These are phyloP conservation scores for Amborella trichopoda DNA, from an alignment of 164 flowering plant genomes.

Conservation along the genomic window DNA sequence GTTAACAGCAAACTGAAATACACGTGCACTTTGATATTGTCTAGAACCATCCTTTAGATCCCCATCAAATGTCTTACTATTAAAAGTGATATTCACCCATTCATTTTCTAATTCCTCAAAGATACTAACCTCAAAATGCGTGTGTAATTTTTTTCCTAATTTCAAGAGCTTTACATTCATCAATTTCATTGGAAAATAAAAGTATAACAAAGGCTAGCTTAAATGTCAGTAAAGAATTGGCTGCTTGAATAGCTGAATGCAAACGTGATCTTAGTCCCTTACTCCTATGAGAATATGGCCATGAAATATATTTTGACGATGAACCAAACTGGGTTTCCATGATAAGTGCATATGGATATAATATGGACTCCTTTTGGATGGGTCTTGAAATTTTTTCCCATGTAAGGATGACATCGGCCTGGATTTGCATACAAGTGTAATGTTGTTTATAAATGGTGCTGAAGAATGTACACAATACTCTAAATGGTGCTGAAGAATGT, in stretches of 20 bases:
- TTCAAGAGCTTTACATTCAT: conserved; percentile 13
- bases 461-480: too few species aligned
- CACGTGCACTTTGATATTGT: conserved; percentile 31
- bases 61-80: not conserved
- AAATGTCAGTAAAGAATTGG: conserved; percentile 23
- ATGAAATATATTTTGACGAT: conserved; percentile 57
- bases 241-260: conserved; percentile 35
- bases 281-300: conserved; percentile 26
- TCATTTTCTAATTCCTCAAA: conserved; percentile 38
- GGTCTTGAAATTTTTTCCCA: conserved; percentile 5
- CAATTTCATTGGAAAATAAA: conserved; percentile 67
- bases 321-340: conserved; percentile 66
- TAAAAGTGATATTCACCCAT: conserved; percentile 37
- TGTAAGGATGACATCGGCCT: conserved; percentile 19
- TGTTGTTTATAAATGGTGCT: conserved; percentile 48
- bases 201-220: conserved; percentile 54
- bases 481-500: conserved; percentile 59
- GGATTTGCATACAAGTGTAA: conserved; percentile 82
- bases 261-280: conserved; percentile 46
- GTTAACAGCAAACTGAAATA: conserved; percentile 39
- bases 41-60: not conserved
- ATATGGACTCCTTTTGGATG: conserved; percentile 36
- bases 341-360: conserved; percentile 58
- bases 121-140: conserved; percentile 18
- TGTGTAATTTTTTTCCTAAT: conserved; percentile 46